Percentiles rank a stretch among this genome's conserved stretches.
Conservation (phyloP, 75 land plant species). For the Gnetum montanum region DNA sequence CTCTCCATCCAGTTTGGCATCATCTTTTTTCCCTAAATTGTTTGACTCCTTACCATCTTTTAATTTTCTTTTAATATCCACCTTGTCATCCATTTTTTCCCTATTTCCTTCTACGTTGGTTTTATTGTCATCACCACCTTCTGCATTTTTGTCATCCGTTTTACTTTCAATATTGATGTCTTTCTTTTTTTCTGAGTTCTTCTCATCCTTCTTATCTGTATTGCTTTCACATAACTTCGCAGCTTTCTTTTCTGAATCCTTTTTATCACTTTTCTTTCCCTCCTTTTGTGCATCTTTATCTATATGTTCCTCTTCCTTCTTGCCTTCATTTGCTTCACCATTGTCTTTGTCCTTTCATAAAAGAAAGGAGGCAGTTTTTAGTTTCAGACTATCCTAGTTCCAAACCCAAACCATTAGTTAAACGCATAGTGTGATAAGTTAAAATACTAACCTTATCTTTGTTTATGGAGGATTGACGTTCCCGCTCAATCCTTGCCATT, state of each 20-base stretch:
- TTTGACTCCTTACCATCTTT: conserved; percentile 5
- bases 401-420: not conserved
- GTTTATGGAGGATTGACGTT: conserved; percentile 26
- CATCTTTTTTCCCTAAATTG: not conserved
- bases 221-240: conserved; percentile 1
- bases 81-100: conserved; percentile 17
- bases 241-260: conserved; percentile 20
- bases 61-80: not conserved
- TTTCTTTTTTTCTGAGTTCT: conserved; percentile 19
- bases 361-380: not conserved
- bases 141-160: conserved; percentile 6
- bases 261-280: conserved; percentile 35
- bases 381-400: not conserved
- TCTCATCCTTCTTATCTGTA: conserved; percentile 2
- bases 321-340: conserved; percentile 6
- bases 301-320: conserved; percentile 8
- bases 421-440: too few relatives aligned
- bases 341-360: conserved; percentile 4
- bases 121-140: conserved; percentile 28
- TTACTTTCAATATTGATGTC: conserved; percentile 5
- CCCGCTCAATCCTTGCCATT: conserved; percentile 47
- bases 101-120: conserved; percentile 27
- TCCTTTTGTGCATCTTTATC: conserved; percentile 8
- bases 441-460: conserved; percentile 46
- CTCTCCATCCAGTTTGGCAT: not conserved